A percentile compares a stretch with the other conserved stretches of the same genome.
Evolutionary conservation across 352 stramenopile genomes (phyloP).

Genomic region (Globisporangium recalcitrans): DNA sequence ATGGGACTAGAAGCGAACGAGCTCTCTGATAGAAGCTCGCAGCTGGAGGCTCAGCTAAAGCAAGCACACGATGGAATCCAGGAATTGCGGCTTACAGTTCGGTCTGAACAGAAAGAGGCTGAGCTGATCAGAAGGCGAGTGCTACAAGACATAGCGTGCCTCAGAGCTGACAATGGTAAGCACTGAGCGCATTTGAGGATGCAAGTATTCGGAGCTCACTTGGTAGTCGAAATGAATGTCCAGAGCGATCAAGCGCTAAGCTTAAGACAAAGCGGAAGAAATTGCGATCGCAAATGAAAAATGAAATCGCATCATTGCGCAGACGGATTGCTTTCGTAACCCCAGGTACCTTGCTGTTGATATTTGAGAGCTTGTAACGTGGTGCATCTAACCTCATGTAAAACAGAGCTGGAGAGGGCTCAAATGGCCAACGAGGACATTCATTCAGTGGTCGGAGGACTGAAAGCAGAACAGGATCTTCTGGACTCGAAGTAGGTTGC

Average conservation of each 20-base stretch:
- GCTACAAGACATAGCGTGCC: conserved; percentile 24
- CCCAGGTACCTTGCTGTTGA: conserved; percentile 19
- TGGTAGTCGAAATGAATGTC: neutral
- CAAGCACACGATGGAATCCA: conserved; percentile 21
- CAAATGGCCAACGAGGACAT: conserved; percentile 50
- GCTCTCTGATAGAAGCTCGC: conserved; percentile 20
- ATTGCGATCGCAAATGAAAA: conserved; percentile 36
- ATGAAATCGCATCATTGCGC: conserved; percentile 41
- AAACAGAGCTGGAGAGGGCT: conserved; percentile 35
- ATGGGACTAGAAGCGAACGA: conserved; percentile 27
- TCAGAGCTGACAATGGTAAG: conserved; percentile 39
- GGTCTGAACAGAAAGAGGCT: conserved; percentile 33
- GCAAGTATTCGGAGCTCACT: neutral
- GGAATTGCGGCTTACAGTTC: conserved; percentile 27
- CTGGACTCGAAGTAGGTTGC: conserved; percentile 27
- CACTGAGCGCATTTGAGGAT: neutral
- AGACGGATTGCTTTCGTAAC: conserved; percentile 30
- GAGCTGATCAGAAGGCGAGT: conserved; percentile 26
- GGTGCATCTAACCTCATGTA: neutral
- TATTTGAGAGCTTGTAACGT: neutral
- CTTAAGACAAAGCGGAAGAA: conserved; percentile 44
- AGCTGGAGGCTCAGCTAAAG: conserved; percentile 27
- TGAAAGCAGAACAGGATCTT: conserved; percentile 23
- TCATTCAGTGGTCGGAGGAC: conserved; percentile 26
- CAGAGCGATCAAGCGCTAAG: conserved; percentile 33